Conservation (phyloP, 192 early-diverging fungal genomes). For the Powellomyces hirtus region DNA sequence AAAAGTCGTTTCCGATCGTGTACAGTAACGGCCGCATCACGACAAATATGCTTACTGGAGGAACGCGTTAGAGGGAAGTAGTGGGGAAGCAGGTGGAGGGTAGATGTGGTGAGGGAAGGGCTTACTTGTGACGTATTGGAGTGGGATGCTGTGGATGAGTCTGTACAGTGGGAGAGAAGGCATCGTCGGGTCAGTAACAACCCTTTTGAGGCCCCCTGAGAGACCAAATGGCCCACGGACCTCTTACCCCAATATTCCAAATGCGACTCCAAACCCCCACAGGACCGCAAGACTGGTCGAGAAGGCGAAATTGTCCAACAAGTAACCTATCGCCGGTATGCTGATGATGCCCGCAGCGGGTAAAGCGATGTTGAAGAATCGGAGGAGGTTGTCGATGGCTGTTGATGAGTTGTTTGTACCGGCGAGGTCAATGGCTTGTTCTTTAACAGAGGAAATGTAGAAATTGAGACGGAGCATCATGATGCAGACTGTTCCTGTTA, state of each 20-base stretch:
- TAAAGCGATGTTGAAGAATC: slow-evolving; percentile 22
- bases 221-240: no score
- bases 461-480: slow-evolving; percentile 21
- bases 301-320: slow-evolving; percentile 11
- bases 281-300: slow-evolving; percentile 13
- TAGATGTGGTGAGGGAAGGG: neutral
- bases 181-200: neutral
- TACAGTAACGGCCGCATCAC: slow-evolving; percentile 20
- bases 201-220: no score
- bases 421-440: slow-evolving; percentile 4
- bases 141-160: slow-evolving; percentile 5
- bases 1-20: slow-evolving; percentile 25
- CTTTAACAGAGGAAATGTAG: slow-evolving; percentile 14
- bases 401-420: neutral
- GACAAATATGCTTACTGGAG: slow-evolving; percentile 10
- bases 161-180: neutral
- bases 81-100: neutral
- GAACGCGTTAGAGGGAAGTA: neutral
- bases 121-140: slow-evolving; percentile 18
- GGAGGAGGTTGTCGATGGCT: neutral
- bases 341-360: slow-evolving; percentile 18
- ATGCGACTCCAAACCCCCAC: slow-evolving; percentile 9
- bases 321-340: slow-evolving; percentile 12
- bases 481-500: slow-evolving; percentile 10
- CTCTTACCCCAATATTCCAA: slow-evolving; percentile 11